Percentiles rank a stretch among this genome's conserved stretches.
Evolutionary conservation across 2,329 filamentous ascomycete species (phyloP).

Genomic region (Hyphodiscus sp.): DNA sequence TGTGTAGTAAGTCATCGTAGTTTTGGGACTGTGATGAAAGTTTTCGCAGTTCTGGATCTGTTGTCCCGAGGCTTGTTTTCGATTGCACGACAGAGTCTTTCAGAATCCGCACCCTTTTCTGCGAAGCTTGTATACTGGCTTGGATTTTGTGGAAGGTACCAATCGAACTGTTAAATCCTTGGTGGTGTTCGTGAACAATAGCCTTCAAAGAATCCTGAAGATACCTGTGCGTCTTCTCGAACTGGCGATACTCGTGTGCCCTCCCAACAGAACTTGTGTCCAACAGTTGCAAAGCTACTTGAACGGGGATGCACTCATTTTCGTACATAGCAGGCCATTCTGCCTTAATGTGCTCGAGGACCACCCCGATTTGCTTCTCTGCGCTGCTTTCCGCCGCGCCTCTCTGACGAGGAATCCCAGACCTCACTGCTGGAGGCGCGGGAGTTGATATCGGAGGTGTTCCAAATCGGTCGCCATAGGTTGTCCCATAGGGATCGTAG

Average conservation of each 20-base stretch:
- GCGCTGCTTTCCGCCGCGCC: constrained; percentile 24
- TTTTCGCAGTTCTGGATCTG: constrained; percentile 86
- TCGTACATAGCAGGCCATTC: constrained; percentile 93
- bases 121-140: constrained; percentile 80
- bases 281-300: constrained; percentile 89
- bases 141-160: constrained; percentile 99
- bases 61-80: constrained; percentile 73
- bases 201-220: constrained; percentile 89
- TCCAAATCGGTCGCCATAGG: constrained; percentile 26
- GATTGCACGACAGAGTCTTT: constrained; percentile 78
- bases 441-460: constrained; percentile 18
- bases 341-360: constrained; percentile 75
- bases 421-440: constrained; percentile 16
- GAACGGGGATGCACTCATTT: constrained; percentile 83
- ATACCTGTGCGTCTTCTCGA: constrained; percentile 75
- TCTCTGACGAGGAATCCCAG: constrained; percentile 15
- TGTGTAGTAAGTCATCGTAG: constrained; percentile 84
- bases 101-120: constrained; percentile 74
- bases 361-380: constrained; percentile 31
- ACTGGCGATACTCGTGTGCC: constrained; percentile 80
- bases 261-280: constrained; percentile 90
- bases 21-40: constrained; percentile 80
- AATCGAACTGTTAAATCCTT: constrained; percentile 98
- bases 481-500: constrained; percentile 27
- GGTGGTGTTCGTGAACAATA: constrained; percentile 97